These are phyloP conservation scores for Dryas drummondii DNA, from an alignment of 306 rosid genomes.

Conservation along the genomic window DNA sequence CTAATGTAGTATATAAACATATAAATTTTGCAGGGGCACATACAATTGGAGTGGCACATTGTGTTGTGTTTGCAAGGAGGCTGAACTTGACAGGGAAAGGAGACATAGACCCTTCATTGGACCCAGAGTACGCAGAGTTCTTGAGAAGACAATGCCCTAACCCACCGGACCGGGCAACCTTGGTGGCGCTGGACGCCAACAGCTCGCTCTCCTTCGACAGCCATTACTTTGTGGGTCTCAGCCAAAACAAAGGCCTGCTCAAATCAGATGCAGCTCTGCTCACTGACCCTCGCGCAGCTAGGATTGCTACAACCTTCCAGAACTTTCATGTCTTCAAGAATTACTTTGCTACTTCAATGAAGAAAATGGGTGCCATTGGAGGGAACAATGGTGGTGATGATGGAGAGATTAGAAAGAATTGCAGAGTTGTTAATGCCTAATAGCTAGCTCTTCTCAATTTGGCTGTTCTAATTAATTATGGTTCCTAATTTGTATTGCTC, in stretches of 20 bases:
- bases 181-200: slow-evolving; percentile 43
- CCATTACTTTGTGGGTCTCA: slow-evolving; percentile 39
- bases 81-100: slow-evolving; percentile 42
- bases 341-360: slow-evolving; percentile 49
- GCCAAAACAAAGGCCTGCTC: slow-evolving; percentile 46
- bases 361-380: slow-evolving; percentile 54
- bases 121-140: neutral
- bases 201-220: slow-evolving; percentile 39
- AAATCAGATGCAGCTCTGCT: slow-evolving; percentile 62
- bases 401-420: slow-evolving; percentile 56
- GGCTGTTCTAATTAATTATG: too few relatives aligned
- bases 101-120: slow-evolving; percentile 33
- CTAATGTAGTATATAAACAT: too few relatives aligned
- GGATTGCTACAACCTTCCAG: slow-evolving; percentile 19
- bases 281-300: slow-evolving; percentile 13
- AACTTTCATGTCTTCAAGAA: slow-evolving; percentile 33
- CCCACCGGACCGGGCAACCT: slow-evolving; percentile 1
- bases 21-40: slow-evolving; percentile 21
- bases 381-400: slow-evolving; percentile 31
- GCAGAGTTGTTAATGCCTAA: slow-evolving; percentile 52
- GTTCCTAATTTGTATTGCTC: too few relatives aligned
- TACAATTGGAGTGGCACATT: slow-evolving; percentile 45
- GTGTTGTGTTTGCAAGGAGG: slow-evolving; percentile 31
- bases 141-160: slow-evolving; percentile 23
- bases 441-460: too few relatives aligned